Conservation (phyloP, 768 basidiomycete genomes). For the Mycena belliarum region DNA sequence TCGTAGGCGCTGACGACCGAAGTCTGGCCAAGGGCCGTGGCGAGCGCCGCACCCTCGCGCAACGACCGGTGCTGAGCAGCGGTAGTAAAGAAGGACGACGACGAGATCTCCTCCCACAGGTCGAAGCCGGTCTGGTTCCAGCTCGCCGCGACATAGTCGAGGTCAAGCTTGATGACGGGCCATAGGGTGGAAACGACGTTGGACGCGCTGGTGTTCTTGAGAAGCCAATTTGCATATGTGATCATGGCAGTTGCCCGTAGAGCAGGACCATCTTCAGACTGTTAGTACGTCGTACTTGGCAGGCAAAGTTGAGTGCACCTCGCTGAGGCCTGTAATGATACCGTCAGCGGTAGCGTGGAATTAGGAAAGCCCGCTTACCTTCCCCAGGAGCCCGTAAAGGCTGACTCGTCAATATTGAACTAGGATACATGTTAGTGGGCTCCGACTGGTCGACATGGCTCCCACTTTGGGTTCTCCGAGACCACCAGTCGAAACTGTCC, state of each 20-base stretch:
- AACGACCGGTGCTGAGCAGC: conserved; percentile 77
- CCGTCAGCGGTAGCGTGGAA: not conserved
- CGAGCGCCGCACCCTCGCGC: conserved; percentile 66
- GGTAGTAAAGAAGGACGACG: conserved; percentile 80
- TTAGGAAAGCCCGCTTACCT: conserved; percentile 11
- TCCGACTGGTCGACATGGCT: no score
- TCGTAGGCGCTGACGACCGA: conserved; percentile 49
- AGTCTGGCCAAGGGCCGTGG: conserved; percentile 54
- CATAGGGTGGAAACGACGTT: conserved; percentile 32
- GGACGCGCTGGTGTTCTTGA: conserved; percentile 47
- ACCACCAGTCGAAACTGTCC: conserved; percentile 58
- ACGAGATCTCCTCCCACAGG: conserved; percentile 73
- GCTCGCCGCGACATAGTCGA: conserved; percentile 51
- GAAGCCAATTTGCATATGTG: conserved; percentile 64
- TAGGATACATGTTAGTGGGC: conserved; percentile 25
- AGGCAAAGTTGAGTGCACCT: conserved; percentile 34
- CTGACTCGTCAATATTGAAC: conserved; percentile 63
- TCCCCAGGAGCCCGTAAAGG: conserved; percentile 56
- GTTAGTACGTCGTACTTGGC: not conserved
- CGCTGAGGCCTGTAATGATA: conserved; percentile 50
- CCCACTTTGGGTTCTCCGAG: conserved; percentile 61
- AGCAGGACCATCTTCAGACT: conserved; percentile 63
- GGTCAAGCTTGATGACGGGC: conserved; percentile 43
- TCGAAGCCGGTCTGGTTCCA: conserved; percentile 55
- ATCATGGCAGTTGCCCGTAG: conserved; percentile 68